phyloP scores from a whole-genome alignment of 176 grass and related monocot species.

The Typha latifolia region DNA sequence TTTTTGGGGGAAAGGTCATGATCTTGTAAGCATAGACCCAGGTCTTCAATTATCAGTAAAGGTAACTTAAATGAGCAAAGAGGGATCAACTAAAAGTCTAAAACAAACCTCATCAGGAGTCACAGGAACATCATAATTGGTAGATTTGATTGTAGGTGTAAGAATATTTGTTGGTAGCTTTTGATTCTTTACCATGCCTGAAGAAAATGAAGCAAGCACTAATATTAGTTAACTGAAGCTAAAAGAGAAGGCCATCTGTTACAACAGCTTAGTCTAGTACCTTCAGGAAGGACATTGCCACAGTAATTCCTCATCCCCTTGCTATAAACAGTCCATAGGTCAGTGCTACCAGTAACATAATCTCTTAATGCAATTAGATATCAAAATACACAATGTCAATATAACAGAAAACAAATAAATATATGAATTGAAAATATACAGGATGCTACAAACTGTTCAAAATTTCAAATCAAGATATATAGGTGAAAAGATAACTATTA shows the following conservation, averaged over 20 bases:
- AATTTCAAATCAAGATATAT: no score
- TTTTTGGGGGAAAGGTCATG: no score
- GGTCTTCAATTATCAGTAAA: not conserved
- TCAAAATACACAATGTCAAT: slow-evolving; percentile 1
- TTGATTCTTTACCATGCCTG: slow-evolving; percentile 92
- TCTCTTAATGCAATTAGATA: slow-evolving; percentile 58
- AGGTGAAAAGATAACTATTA: no score
- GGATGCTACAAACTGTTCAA: not conserved
- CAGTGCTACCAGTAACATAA: slow-evolving; percentile 90
- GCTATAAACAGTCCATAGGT: slow-evolving; percentile 85
- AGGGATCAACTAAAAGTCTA: not conserved
- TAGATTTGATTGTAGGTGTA: slow-evolving; percentile 90
- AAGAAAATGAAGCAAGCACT: slow-evolving; percentile 2
- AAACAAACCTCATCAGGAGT: slow-evolving; percentile 61
- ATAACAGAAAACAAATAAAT: not conserved
- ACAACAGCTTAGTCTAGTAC: slow-evolving; percentile 14
- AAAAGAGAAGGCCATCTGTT: not conserved
- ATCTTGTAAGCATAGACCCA: no score
- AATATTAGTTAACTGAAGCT: not conserved
- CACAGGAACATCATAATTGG: slow-evolving; percentile 78
- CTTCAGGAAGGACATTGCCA: slow-evolving; percentile 74
- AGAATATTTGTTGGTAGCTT: slow-evolving; percentile 70
- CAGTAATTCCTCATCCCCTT: slow-evolving; percentile 86
- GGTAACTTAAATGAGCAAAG: slow-evolving; percentile 2
- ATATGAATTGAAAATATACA: not conserved